phyloP scores from a whole-genome alignment of 1,139 yeast species.

The Tardiomyces blankii region DNA sequence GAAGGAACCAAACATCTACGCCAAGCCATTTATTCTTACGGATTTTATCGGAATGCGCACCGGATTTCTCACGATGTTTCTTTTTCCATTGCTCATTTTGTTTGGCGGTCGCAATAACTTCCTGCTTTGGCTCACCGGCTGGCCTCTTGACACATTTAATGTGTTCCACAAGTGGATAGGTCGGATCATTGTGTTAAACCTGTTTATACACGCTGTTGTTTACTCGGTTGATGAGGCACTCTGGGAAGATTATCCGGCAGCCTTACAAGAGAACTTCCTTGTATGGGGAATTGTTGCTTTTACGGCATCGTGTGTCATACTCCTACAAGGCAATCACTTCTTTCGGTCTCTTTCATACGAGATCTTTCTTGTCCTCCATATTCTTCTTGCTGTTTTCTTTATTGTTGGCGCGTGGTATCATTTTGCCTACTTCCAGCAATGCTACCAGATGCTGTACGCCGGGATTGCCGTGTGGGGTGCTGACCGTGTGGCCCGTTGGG shows the following conservation, averaged over 20 bases:
- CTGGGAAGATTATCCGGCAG: conserved; percentile 4
- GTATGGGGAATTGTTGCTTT: conserved; percentile 46
- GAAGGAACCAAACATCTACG: conserved; percentile 28
- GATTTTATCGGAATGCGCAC: conserved; percentile 7
- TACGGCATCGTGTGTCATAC: conserved; percentile 30
- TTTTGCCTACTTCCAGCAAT: conserved; percentile 33
- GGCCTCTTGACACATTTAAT: conserved; percentile 51
- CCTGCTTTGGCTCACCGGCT: conserved; percentile 51
- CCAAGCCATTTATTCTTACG: conserved; percentile 14
- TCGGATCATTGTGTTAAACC: conserved; percentile 40
- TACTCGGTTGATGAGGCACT: conserved; percentile 9
- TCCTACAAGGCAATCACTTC: conserved; percentile 35
- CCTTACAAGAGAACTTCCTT: conserved; percentile 23
- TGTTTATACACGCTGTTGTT: conserved; percentile 23
- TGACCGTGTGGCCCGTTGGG: conserved; percentile 44
- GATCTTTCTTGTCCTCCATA: conserved; percentile 47
- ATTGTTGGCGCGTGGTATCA: conserved; percentile 54
- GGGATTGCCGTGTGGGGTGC: conserved; percentile 54
- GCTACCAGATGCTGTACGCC: conserved; percentile 36
- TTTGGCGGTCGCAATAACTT: conserved; percentile 63
- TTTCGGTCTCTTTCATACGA: conserved; percentile 54
- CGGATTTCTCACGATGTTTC: conserved; percentile 7
- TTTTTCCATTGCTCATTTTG: conserved; percentile 37
- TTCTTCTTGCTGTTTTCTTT: conserved; percentile 44
- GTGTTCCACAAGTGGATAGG: conserved; percentile 59